phyloP scores from a whole-genome alignment of 495 filamentous ascomycete genomes.

The Emericellopsis terricola region DNA sequence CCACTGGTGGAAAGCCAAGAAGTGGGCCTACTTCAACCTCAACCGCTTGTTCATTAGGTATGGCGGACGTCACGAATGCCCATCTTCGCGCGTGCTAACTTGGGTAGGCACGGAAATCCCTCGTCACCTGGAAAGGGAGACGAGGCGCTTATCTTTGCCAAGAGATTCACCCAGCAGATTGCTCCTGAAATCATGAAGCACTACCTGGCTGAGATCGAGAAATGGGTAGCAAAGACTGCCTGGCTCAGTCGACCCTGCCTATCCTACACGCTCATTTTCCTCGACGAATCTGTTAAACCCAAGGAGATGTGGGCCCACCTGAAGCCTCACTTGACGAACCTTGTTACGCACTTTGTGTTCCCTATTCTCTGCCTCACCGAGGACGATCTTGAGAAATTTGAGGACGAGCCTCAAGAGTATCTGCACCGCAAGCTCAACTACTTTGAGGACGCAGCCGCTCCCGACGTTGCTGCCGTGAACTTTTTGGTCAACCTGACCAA shows the following conservation, averaged over 20 bases:
- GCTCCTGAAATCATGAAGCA: conserved; percentile 89
- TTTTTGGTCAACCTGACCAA: conserved; percentile 92
- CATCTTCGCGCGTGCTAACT: background rate
- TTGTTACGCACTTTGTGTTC: conserved; percentile 88
- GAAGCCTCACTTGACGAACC: conserved; percentile 78
- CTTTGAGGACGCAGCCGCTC: conserved; percentile 91
- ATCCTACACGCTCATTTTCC: conserved; percentile 77
- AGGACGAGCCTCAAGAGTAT: conserved; percentile 87
- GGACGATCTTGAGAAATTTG: conserved; percentile 87
- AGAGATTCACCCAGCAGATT: conserved; percentile 77
- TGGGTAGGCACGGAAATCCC: conserved; percentile 74
- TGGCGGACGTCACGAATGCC: conserved; percentile 5
- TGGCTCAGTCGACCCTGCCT: conserved; percentile 92
- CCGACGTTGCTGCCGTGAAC: conserved; percentile 91
- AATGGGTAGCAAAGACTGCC: conserved; percentile 84
- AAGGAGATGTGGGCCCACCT: conserved; percentile 92
- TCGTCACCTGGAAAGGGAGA: conserved; percentile 42
- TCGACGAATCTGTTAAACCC: conserved; percentile 94
- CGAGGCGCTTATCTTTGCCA: conserved; percentile 62
- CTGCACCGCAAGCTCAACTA: conserved; percentile 93
- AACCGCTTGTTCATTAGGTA: conserved; percentile 90
- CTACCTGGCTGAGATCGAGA: conserved; percentile 84
- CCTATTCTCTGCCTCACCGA: conserved; percentile 84
- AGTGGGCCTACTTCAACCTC: conserved; percentile 95
- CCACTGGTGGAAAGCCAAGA: conserved; percentile 99